These are phyloP conservation scores for Ceratocystis cubensis DNA, from an alignment of 2,329 filamentous ascomycete genomes.

Conservation along the genomic window DNA sequence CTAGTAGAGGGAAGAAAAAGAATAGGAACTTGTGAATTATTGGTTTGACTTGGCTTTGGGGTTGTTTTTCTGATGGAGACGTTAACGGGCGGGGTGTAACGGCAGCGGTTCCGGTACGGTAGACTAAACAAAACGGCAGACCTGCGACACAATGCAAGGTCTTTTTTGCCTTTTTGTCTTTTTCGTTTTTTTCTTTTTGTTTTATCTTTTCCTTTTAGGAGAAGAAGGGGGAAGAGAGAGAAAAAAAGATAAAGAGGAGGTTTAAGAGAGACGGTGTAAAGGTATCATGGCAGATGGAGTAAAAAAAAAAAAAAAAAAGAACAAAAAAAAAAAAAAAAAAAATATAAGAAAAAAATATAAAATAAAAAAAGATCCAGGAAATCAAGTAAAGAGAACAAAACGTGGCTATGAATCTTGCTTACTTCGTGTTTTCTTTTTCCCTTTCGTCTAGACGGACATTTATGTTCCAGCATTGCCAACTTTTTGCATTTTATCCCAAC, in stretches of 20 bases:
- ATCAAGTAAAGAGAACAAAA: background rate
- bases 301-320: background rate
- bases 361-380: background rate
- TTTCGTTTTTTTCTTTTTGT: background rate
- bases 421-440: background rate
- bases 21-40: background rate
- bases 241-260: background rate
- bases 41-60: too few relatives aligned
- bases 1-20: background rate
- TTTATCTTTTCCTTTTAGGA: background rate
- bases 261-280: background rate
- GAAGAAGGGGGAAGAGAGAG: too few relatives aligned
- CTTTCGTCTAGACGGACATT: background rate
- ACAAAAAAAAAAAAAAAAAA: background rate
- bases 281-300: too few relatives aligned
- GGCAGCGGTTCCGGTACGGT: background rate
- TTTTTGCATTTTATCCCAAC: background rate
- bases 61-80: background rate
- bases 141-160: constrained; percentile 7
- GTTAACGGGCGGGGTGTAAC: background rate
- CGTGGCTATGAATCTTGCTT: background rate
- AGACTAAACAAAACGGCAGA: background rate
- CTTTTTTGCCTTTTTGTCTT: background rate
- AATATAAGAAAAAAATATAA: background rate
- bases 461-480: background rate